Evolutionary conservation across 1,284 basidiomycete species (phyloP).

Genomic region (Papiliotrema fonsecae): DNA sequence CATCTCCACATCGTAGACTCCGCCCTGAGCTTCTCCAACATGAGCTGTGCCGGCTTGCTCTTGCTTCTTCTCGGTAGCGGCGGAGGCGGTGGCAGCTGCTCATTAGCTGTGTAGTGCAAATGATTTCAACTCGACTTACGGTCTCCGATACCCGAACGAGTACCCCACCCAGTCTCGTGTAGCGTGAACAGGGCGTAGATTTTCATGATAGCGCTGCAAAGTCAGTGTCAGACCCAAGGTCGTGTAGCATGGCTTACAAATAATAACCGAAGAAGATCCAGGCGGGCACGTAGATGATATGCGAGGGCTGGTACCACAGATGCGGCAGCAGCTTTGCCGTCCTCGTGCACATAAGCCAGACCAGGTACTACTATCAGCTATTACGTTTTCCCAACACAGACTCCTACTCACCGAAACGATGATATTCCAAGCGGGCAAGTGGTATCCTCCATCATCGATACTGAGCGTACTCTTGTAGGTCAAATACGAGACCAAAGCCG

Average conservation of each 20-base stretch:
- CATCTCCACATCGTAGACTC: constrained; percentile 38
- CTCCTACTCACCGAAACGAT: constrained; percentile 49
- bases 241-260: constrained; percentile 34
- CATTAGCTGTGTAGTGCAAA: background rate
- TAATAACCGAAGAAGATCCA: constrained; percentile 82
- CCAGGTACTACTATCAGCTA: constrained; percentile 56
- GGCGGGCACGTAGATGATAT: constrained; percentile 84
- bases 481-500: constrained; percentile 67
- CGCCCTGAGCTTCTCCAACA: constrained; percentile 15
- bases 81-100: constrained; percentile 35
- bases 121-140: constrained; percentile 31
- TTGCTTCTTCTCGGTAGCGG: constrained; percentile 28
- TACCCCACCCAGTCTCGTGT: constrained; percentile 88
- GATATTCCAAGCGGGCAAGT: constrained; percentile 86
- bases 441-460: constrained; percentile 69
- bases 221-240: background rate
- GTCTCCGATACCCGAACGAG: constrained; percentile 81
- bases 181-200: constrained; percentile 74
- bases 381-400: background rate
- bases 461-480: constrained; percentile 72
- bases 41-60: constrained; percentile 7
- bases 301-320: constrained; percentile 75
- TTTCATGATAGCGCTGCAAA: constrained; percentile 77
- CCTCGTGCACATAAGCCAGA: constrained; percentile 76
- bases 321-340: constrained; percentile 83